Evolutionary conservation across 768 basidiomycete genomes (phyloP), one percentile per base, ranked within the genome.

Genomic region (Arthromyces matolae): DNA sequence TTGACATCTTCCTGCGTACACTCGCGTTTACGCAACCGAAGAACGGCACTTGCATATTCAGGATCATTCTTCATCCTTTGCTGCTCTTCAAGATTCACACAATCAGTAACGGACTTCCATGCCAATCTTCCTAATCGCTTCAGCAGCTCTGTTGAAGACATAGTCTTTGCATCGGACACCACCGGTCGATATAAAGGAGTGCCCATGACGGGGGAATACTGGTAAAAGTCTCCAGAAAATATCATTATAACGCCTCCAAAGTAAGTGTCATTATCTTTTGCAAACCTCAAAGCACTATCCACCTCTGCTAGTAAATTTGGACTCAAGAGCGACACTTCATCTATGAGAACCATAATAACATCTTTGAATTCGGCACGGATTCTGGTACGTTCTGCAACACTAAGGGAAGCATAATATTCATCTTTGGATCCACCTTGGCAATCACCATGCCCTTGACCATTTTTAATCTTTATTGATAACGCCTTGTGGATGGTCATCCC

Each of bases 151-250:
- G 14, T 8, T 9, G 31, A 4, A 5, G 32, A 5, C 34, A n/a
- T 16, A 35, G 34, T 3, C 16, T 18, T 18, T 19, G 34, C 16
- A 16, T 35, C 7, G 3, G 1, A 66, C 63, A 3, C n/a, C n/a
- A n/a, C n/a, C n/a, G 66, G 59, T 0, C 20, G 20, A 35, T 64
- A 69, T 10, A 71, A 25, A 5, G 67, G 52, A 8, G 28, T 50
- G 0, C 63, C 66, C 1, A 55, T 59, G 0, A 68, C 61, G 14
- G 68, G 69, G 1, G 64, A 63, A 47, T 53, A 66, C 18, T 69
- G 68, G 36, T 40, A 63, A 22, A 68, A 63, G 45, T 69, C 69
- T 10, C 69, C 69, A 1, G 65, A 24, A 37, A 69, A 64, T 8
- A 69, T 65, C 0, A 70, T 16, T 1, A 45, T 50, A 1, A 68